Base-by-base conservation (phyloP, 306 rosid species). In the Trichosanthes cucumerina region DNA sequence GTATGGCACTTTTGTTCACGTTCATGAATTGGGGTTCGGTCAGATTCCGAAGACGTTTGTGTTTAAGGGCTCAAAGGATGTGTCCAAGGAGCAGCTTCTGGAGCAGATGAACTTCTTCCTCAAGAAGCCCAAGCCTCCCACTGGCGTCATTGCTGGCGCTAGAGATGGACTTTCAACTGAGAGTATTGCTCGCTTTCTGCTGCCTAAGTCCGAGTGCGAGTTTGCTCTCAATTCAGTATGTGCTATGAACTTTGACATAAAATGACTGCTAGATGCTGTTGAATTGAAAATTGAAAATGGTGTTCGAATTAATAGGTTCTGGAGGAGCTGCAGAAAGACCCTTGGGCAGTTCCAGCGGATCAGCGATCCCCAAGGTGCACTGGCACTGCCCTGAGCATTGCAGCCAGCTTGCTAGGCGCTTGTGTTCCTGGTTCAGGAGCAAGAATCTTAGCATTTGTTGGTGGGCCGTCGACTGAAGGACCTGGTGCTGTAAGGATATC, bases 391-490 rank as follows among this genome's bases (percentile, higher is more conserved):
- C 78, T 95, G 65, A 88, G 91, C 71, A 78, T 95, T 53, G 99
- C 97, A 0, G 97, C 97, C 59, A 86, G 97, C 88, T 88, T 95
- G 90, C 82, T 95, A 78, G 99, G 99, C 82, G 97, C 91, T 0
- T 95, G 99, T 53, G 97, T 95, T 76, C 99, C 99, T 23, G 99
- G 99, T 57, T 87, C 97, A 2, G 97, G 93, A 0, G 99, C 97
- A 4, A 90, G 99, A 74, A 95, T 92, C 57, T 88, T 95, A 91
- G 98, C 99, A 0, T 95, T 95, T 74, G 87, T 91, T 71, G 99
- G 99, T 4, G 99, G 99, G 75, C 99, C 99, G 0, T 90, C 99
- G 1, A 95, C 98, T 1, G 97, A 95, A 88, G 99, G 98, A 65
- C 89, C 90, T 33, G 99, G 92, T 59, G 86, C 99, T 75, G 99